Percentiles rank a stretch among this genome's conserved stretches.
phyloP scores from a whole-genome alignment of 441 rosid genomes.

The Viola pubescens region DNA sequence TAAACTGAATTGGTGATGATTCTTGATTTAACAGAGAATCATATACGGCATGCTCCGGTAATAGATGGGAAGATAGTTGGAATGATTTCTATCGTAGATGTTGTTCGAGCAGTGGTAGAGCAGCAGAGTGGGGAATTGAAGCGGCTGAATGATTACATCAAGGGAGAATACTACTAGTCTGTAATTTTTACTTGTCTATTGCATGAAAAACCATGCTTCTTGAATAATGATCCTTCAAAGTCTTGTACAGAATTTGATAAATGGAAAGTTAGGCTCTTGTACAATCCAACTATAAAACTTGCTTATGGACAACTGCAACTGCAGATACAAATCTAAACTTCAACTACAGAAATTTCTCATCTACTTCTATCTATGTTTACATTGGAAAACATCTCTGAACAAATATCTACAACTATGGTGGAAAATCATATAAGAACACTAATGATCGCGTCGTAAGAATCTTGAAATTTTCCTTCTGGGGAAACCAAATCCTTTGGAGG shows the following conservation, averaged over 20 bases:
- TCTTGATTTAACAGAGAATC: conserved; percentile 37
- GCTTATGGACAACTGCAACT: background rate
- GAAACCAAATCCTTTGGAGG: conserved; percentile 12
- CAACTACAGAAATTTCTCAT: background rate
- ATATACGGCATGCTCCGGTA: conserved; percentile 70
- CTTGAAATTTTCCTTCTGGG: conserved; percentile 16
- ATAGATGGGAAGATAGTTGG: conserved; percentile 78
- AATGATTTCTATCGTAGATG: conserved; percentile 73
- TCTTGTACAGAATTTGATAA: background rate
- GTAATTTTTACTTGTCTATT: background rate
- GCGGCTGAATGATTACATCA: conserved; percentile 59
- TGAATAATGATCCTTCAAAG: background rate
- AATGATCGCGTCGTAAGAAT: conserved; percentile 9
- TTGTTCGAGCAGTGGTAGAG: conserved; percentile 66
- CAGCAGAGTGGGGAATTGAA: conserved; percentile 67
- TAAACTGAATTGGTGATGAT: background rate
- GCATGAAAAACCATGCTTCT: background rate
- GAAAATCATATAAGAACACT: background rate
- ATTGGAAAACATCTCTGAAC: background rate
- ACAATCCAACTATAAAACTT: background rate
- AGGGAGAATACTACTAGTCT: conserved; percentile 55
- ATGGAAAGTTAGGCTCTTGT: background rate
- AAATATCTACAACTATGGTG: background rate
- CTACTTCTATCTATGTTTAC: background rate
- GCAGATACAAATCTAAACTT: background rate